Evolutionary conservation across 352 stramenopile genomes (phyloP).

Genomic region (Phytophthora ramorum): DNA sequence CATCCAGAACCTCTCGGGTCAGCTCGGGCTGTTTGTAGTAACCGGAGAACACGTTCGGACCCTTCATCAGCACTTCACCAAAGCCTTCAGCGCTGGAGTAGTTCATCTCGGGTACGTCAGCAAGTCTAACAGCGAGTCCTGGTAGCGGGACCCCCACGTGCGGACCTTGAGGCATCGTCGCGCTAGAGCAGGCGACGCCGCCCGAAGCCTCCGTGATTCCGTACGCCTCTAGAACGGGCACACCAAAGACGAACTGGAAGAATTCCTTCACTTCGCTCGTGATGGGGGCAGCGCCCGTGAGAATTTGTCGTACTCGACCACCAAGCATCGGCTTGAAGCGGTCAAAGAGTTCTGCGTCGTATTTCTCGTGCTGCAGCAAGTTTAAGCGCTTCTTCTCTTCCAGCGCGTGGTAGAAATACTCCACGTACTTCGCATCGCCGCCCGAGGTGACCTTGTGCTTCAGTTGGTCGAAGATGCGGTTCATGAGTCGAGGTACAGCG

Average conservation of each 20-base stretch:
- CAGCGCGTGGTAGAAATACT: constrained; percentile 48
- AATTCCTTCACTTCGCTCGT: constrained; percentile 94
- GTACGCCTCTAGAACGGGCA: constrained; percentile 94
- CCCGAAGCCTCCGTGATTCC: constrained; percentile 91
- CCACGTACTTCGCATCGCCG: constrained; percentile 36
- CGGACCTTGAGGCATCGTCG: constrained; percentile 49
- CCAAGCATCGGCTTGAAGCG: constrained; percentile 93
- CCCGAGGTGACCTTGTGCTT: constrained; percentile 50
- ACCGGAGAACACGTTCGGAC: constrained; percentile 83
- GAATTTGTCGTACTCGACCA: constrained; percentile 87
- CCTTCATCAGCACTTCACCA: constrained; percentile 85
- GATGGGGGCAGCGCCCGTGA: constrained; percentile 94
- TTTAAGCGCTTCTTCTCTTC: constrained; percentile 51
- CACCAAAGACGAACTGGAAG: constrained; percentile 93
- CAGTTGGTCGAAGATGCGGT: constrained; percentile 95
- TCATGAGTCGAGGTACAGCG: constrained; percentile 92
- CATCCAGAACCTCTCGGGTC: constrained; percentile 89
- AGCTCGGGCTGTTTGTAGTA: constrained; percentile 95
- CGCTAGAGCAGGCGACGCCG: constrained; percentile 34
- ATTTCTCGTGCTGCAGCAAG: constrained; percentile 67
- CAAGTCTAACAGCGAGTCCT: constrained; percentile 88
- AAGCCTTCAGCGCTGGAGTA: constrained; percentile 72
- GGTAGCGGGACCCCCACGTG: constrained; percentile 92
- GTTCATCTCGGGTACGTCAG: constrained; percentile 95
- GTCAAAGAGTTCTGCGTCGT: constrained; percentile 94